Base-by-base conservation (phyloP, 305 asterid genomes). In the Fraxinus baroniana region DNA sequence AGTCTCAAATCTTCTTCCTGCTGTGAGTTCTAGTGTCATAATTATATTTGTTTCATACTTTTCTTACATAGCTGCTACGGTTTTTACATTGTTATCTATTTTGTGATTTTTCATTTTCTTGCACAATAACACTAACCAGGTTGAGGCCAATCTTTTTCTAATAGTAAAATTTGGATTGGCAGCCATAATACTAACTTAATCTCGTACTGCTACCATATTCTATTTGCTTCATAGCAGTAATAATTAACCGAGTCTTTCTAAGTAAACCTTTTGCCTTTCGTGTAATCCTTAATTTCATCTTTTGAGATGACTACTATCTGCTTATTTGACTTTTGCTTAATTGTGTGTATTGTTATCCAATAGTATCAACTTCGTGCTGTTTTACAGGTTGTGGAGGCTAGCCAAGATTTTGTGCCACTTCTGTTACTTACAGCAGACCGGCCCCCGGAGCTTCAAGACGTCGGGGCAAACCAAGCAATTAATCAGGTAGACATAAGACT, bases 381-480 rank as follows among this genome's bases (percentile, higher is more conserved):
- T 85, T 46, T 83, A 78, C 83, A 97, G 99, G 97, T 97, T 78
- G 99, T 97, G 79, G 99, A 95, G 91, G 99, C 99, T 36, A 91
- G 98, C 87, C 97, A 97, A 88, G 94, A 90, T 84, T 97, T 92
- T 89, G 89, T 94, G 44, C 99, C 98, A 8, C 87, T 97, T 87
- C 81, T 97, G 78, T 85, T 94, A 81, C 98, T 97, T 73, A 91
- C 99, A 22, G 99, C 98, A 66, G 99, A 97, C 78, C 99, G 99
- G 70, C 99, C 99, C 85, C 93, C 97, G 0, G 99, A 97, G 88
- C 90, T 97, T 79, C 92, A 90, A 66, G 98, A 97, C 84, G 96
- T 90, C 84, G 99, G 99, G 79, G 96, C 99, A 32, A 97, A 97
- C 91, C 99, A 97, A 89, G 98, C 99, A 80, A 95, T 97, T 81